Conservation (phyloP, 2,329 filamentous ascomycete species). For the Pezicula carpinea region DNA sequence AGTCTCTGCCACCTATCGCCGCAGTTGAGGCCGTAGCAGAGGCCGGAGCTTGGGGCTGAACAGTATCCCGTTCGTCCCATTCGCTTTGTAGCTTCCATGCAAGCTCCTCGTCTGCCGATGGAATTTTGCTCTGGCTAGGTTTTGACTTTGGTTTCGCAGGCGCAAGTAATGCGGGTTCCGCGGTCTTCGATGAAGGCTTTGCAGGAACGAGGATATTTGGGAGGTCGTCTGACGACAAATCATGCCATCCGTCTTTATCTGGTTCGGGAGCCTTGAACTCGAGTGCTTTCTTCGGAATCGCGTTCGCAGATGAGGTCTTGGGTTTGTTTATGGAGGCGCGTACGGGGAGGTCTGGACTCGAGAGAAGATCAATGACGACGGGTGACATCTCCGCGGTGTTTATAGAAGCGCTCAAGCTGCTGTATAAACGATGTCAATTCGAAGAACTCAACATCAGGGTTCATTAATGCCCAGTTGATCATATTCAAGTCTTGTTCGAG, state of each 20-base stretch:
- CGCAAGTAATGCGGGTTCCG: not conserved
- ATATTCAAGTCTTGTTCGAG: too few relatives aligned
- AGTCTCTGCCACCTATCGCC: conserved; percentile 9
- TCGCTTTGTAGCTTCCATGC: not conserved
- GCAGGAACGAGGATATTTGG: not conserved
- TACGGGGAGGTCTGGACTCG: conserved; percentile 6
- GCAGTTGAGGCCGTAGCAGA: conserved; percentile 4
- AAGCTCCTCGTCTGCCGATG: not conserved
- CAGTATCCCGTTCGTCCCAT: not conserved
- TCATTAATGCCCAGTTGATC: too few relatives aligned
- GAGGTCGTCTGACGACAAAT: not conserved
- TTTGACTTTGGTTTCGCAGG: not conserved
- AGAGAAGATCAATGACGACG: conserved; percentile 30
- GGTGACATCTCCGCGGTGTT: conserved; percentile 23
- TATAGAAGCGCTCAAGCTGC: too few relatives aligned
- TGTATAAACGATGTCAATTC: too few relatives aligned
- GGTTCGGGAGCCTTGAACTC: not conserved
- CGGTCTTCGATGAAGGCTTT: not conserved
- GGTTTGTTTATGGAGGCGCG: not conserved
- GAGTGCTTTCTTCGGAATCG: not conserved
- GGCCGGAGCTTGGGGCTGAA: not conserved
- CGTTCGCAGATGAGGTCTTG: not conserved
- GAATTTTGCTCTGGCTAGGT: not conserved
- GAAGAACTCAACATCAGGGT: too few relatives aligned
- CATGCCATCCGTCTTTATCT: not conserved